A percentile compares a stretch with the other conserved stretches of the same genome.
These are phyloP conservation scores for Avena eriantha DNA, from an alignment of 176 grass and related monocot species.

Conservation along the genomic window DNA sequence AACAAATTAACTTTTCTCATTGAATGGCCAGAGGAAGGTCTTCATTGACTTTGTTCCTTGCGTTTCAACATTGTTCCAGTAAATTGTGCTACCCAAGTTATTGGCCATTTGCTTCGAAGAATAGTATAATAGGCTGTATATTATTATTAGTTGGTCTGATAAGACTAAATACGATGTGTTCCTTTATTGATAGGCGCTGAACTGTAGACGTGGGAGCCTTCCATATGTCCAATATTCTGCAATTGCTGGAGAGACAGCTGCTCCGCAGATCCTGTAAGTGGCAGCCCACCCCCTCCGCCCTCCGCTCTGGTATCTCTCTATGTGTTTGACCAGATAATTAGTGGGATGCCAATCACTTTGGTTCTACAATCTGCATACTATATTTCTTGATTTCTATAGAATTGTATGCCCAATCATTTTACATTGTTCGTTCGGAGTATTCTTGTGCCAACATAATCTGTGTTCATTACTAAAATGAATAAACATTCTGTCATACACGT, in stretches of 20 bases:
- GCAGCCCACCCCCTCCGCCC: constrained; percentile 30
- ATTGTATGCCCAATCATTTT: neutral
- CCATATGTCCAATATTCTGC: neutral
- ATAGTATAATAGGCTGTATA: neutral
- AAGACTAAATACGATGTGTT: neutral
- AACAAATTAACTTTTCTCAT: neutral
- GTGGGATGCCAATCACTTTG: constrained; percentile 50
- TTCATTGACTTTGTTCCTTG: constrained; percentile 1
- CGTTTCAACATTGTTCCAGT: neutral
- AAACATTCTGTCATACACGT: constrained; percentile 18
- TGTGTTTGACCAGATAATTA: constrained; percentile 45
- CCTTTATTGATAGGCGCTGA: constrained; percentile 24
- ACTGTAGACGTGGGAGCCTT: constrained; percentile 40
- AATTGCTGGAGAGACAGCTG: constrained; percentile 15
- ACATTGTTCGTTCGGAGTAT: neutral
- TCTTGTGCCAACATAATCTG: neutral
- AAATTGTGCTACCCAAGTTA: constrained; percentile 15
- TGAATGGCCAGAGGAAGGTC: neutral
- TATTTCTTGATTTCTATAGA: constrained; percentile 14
- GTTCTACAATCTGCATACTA: neutral
- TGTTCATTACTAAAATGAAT: neutral
- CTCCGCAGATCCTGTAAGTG: constrained; percentile 40
- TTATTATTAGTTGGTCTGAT: constrained; percentile 1
- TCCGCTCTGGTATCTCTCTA: neutral
- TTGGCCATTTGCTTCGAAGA: constrained; percentile 1